Base-by-base conservation (phyloP, 164 flowering plant genomes). In the Nymphaea colorata region DNA sequence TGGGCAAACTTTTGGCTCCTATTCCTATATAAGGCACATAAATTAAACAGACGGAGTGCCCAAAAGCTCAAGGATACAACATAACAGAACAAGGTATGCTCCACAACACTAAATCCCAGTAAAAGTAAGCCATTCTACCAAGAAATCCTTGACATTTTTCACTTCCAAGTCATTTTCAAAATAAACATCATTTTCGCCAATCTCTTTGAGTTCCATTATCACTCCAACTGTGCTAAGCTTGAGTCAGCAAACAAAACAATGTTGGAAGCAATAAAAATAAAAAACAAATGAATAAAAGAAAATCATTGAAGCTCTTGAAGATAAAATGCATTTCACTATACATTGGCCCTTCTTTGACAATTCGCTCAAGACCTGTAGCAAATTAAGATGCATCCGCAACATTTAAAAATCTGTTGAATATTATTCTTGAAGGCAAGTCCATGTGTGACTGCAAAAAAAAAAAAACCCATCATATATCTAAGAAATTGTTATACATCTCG, bases 181-280 rank as follows among this genome's bases (percentile, higher is more conserved):
- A 41, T 75, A 89, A 69, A 93, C 96, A 74, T 82, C 86, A 84
- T 83, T 86, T 16, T 96, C 98, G 59, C 98, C 98, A 47, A 93
- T 92, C 66, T 78, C 76, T 74, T 81, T 85, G 42, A 93, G 85
- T 42, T 72, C 82, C 74, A 87, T 88, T 79, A 82, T 87, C 11
- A 72, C 93, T 79, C 84, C 90, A 70, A 89, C 91, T 65, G 93
- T 79, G 44, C 87, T 91, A 55, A 79, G 65, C 82, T 97, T 88
- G 76, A 41, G 64, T 43, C 64, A 77, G 55, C 55, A 7, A 47
- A 47, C 36, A 25, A 25, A 25, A 25, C 0, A 25, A 25, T 25
- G 36, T 1, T 25, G 36, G 36, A 25, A 25, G 1, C 36, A 25
- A 25, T 25, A 25, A 25, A 25, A 25, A 25, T 25, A 25, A 25